Evolutionary conservation across 129 eudicot genomes (phyloP), one percentile per base, ranked within the genome.

Genomic region (Lactuca sativa): DNA sequence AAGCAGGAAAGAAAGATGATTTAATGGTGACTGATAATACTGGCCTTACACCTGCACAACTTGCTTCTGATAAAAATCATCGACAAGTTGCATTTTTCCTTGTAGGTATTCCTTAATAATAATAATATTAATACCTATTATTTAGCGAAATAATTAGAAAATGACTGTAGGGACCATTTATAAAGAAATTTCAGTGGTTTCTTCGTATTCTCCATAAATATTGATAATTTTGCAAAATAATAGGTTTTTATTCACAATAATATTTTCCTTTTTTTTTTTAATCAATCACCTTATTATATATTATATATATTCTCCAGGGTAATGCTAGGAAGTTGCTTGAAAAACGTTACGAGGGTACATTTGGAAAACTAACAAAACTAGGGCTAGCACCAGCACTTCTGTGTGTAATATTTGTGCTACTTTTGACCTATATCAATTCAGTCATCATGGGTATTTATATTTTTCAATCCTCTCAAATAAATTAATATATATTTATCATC

Each of bases 41-140:
- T 59, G 99, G 99, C 68, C 93, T 87, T 63, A 95, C 99, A 68
- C 95, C 97, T 30, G 97, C 99, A n/a, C 99, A 95, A 47, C 95
- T 90, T 81, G 99, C 99, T 69, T 78, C 99, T 43, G 99, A 95
- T 80, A 95, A 95, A 71, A 90, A 82, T 86, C 99, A 95, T 75
- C 81, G 86, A 79, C 99, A 90, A 95, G 97, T 95, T 82, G 96
- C 99, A 63, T 90, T 90, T 95, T 95, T 90, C 82, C 99, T 95
- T 85, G 99, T 95, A 87, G 85, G 99, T 90, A 84, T 77, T 78
- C 88, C 68, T 80, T 83, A 55, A 57, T 52, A 25, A 25, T 25
- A 25, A 25, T 25, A 25, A 25, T 25, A 25, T 0, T 1, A 25
- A 48, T 43, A 36, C 68, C 55, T 0, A 25, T 25, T 25, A 25